phyloP scores from a whole-genome alignment of 179 eudicot species.

The Vitellaria paradoxa region DNA sequence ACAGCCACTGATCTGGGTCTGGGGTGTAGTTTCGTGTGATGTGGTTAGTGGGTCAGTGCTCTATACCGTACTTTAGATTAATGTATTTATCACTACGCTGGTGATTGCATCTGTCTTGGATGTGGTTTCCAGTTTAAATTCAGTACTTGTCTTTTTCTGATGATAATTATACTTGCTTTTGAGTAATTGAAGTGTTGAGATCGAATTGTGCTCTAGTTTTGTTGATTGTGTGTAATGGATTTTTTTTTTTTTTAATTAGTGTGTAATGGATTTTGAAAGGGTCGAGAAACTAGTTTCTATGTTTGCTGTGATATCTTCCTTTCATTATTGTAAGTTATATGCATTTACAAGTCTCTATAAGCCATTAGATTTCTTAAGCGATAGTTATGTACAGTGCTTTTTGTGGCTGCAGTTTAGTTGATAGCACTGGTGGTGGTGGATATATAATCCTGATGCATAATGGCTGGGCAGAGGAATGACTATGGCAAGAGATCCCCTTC shows the following conservation, averaged over 20 bases:
- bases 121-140: neutral
- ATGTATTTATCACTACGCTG: neutral
- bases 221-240: too few relatives aligned
- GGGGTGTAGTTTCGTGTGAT: neutral
- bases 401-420: constrained; percentile 2
- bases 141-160: neutral
- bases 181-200: neutral
- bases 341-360: neutral
- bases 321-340: neutral
- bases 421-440: neutral
- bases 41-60: neutral
- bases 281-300: neutral
- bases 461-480: constrained; percentile 41
- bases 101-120: neutral
- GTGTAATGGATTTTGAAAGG: neutral
- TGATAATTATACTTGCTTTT: neutral
- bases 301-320: neutral
- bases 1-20: too few relatives aligned
- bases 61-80: neutral
- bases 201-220: neutral
- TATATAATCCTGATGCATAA: constrained; percentile 11
- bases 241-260: too few relatives aligned
- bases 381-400: neutral
- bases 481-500: constrained; percentile 34
- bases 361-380: neutral